phyloP scores from a whole-genome alignment of 1,284 basidiomycete genomes.

The Xanthoconium separans region DNA sequence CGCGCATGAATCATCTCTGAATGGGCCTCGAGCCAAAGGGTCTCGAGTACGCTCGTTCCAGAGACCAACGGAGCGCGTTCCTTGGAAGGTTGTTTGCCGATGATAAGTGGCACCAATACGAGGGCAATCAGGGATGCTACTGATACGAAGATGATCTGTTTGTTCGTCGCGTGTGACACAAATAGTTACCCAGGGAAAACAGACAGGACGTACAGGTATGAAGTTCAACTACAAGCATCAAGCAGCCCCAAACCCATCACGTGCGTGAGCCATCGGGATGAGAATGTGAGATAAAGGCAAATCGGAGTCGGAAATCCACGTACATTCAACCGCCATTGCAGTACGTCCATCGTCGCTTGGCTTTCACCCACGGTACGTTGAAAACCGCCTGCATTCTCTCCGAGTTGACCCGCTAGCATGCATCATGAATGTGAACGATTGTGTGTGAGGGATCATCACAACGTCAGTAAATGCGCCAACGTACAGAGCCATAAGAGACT shows the following conservation, averaged over 20 bases:
- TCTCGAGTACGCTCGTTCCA: constrained; percentile 1
- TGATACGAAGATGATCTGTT: not conserved
- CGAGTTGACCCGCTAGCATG: not conserved
- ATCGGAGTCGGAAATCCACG: not conserved
- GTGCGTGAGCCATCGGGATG: not conserved
- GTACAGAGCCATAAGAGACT: not conserved
- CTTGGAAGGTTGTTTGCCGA: not conserved
- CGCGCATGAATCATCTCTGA: not conserved
- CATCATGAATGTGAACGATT: not conserved
- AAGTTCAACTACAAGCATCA: not conserved
- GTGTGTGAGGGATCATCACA: not conserved
- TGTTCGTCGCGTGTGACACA: not conserved
- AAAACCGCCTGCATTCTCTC: not conserved
- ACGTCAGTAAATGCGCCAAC: not conserved
- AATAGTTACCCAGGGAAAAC: not conserved
- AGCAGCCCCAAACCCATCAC: not conserved
- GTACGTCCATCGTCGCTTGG: not conserved
- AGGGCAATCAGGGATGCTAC: not conserved
- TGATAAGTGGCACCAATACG: not conserved
- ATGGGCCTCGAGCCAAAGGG: not conserved
- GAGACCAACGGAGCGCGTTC: not conserved
- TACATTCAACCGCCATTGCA: constrained; percentile 1
- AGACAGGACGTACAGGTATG: not conserved
- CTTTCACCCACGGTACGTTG: not conserved
- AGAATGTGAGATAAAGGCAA: not conserved